phyloP scores from a whole-genome alignment of 176 grass and related monocot species.

The Carex littledalei region DNA sequence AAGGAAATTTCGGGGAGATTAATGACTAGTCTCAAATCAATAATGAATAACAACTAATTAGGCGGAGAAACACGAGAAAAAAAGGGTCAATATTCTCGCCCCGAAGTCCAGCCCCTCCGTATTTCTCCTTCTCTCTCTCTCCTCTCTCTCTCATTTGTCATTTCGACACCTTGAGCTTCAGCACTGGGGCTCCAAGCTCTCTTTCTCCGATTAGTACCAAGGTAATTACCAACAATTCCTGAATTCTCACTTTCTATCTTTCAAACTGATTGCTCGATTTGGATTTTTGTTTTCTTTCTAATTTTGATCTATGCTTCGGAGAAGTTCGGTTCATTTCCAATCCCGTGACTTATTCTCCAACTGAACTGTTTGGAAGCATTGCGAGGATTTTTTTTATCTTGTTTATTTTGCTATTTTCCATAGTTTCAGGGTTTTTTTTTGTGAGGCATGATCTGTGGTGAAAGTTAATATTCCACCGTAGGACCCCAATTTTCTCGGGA shows the following conservation, averaged over 20 bases:
- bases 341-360: neutral
- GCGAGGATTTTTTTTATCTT: neutral
- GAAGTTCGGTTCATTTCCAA: conserved; percentile 9
- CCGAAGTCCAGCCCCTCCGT: neutral
- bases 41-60: neutral
- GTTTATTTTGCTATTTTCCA: neutral
- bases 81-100: conserved; percentile 20
- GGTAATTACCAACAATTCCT: conserved; percentile 2
- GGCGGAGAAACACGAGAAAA: conserved; percentile 1
- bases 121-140: neutral
- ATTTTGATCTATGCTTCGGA: conserved; percentile 1
- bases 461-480: neutral
- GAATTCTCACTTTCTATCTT: neutral
- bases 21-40: neutral
- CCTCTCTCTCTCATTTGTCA: neutral
- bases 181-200: neutral
- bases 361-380: neutral
- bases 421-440: neutral
- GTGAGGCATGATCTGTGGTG: neutral
- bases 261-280: neutral
- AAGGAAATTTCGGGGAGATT: neutral
- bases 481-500: neutral
- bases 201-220: conserved; percentile 4
- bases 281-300: conserved; percentile 14
- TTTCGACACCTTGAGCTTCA: neutral